phyloP scores from a whole-genome alignment of 108 stramenopile genomes.

The Licmophora abbreviata region DNA sequence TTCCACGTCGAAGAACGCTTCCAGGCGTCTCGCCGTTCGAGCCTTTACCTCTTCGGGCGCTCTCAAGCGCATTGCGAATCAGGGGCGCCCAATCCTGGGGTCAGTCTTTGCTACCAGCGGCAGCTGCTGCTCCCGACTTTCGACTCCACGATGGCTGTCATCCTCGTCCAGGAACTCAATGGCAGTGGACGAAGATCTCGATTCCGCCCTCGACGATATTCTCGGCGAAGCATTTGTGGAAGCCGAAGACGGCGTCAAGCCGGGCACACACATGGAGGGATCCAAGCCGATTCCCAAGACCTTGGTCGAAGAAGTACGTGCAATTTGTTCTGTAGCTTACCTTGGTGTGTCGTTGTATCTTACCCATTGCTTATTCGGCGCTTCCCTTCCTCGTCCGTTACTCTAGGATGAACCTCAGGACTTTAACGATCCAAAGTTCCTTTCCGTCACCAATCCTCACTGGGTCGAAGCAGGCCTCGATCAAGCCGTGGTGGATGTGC shows the following conservation, averaged over 20 bases:
- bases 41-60: not conserved
- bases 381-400: not conserved
- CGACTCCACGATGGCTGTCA: not conserved
- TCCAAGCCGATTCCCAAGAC: slow-evolving; percentile 18
- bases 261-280: slow-evolving; percentile 14
- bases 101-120: not conserved
- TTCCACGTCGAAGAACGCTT: not conserved
- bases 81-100: too few relatives aligned
- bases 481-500: slow-evolving; percentile 70
- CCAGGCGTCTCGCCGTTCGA: not conserved
- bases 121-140: not conserved
- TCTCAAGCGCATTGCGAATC: not conserved
- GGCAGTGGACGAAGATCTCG: slow-evolving; percentile 45
- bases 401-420: slow-evolving; percentile 14
- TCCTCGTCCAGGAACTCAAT: slow-evolving; percentile 2
- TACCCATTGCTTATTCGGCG: not conserved
- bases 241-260: slow-evolving; percentile 7
- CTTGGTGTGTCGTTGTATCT: not conserved
- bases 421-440: slow-evolving; percentile 57
- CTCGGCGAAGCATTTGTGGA: slow-evolving; percentile 31
- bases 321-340: not conserved
- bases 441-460: slow-evolving; percentile 73
- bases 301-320: slow-evolving; percentile 31
- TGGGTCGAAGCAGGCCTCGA: slow-evolving; percentile 63
- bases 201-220: slow-evolving; percentile 46